Conservation (phyloP, 129 eudicot genomes). For the Tagetes erecta region DNA sequence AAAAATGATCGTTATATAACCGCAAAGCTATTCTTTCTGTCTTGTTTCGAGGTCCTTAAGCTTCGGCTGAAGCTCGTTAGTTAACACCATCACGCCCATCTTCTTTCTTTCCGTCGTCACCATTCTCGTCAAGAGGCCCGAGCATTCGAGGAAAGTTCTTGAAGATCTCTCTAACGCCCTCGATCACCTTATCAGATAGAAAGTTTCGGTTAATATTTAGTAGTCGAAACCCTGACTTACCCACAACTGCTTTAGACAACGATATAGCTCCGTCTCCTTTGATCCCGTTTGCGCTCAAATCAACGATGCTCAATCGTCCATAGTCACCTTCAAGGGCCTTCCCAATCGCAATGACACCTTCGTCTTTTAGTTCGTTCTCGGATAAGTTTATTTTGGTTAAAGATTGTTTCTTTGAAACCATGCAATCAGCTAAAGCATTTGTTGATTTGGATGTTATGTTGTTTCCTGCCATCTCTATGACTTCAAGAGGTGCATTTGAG, state of each 20-base stretch:
- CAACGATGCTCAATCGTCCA: constrained; percentile 50
- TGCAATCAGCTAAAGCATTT: constrained; percentile 47
- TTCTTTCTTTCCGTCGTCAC: constrained; percentile 37
- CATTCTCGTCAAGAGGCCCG: constrained; percentile 77
- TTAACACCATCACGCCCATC: background rate
- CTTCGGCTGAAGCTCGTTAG: no score
- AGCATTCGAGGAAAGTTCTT: constrained; percentile 54
- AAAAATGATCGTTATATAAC: background rate
- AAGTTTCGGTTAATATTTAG: constrained; percentile 60
- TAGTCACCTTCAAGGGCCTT: constrained; percentile 47
- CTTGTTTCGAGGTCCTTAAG: background rate
- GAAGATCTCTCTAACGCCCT: constrained; percentile 54
- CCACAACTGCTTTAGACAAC: constrained; percentile 53
- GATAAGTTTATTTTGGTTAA: constrained; percentile 60
- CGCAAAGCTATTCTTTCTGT: constrained; percentile 9
- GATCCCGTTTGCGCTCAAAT: constrained; percentile 53
- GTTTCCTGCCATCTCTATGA: constrained; percentile 80
- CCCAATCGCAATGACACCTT: constrained; percentile 54
- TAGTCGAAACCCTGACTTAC: constrained; percentile 51
- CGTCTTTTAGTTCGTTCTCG: constrained; percentile 73
- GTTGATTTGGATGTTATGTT: constrained; percentile 61
- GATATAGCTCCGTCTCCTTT: constrained; percentile 52
- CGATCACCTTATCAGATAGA: constrained; percentile 66
- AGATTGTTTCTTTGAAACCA: constrained; percentile 42
- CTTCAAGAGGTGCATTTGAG: constrained; percentile 49